Base-by-base conservation (phyloP, 1,139 yeast species). In the Blastobotrys petasosporus region DNA sequence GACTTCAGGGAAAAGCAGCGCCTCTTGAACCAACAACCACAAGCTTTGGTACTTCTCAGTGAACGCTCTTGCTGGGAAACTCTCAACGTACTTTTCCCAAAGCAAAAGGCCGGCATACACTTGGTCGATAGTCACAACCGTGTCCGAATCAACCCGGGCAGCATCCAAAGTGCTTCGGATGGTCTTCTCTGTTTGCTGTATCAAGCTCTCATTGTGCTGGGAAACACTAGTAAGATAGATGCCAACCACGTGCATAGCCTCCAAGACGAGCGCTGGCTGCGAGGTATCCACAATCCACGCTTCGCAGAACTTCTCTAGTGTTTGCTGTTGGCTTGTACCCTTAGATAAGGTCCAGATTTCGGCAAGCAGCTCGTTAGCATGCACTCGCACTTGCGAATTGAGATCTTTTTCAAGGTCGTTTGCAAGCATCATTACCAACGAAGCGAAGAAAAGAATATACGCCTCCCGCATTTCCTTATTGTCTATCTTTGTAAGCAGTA, bases 401-500 rank as follows among this genome's bases (percentile, higher is more conserved):
- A 83, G 85, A 62, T 92, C 98, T 45, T 85, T 79, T 32, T 85
- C 81, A 20, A 83, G 85, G 62, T 92, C 98, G 46, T 85, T 79
- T 32, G 85, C 81, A 17, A 86, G 67, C 25, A 85, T 83, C 62
- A 85, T 80, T 0, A 94, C 80, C 51, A 92, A 69, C 0, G 90
- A 86, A 42, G 90, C 82, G 60, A 88, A 92, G 59, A 90, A 85
- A 1, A 95, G 82, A 0, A 90, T 73, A 43, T 88, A 66, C 48
- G 79, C 80, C 4, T 71, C 68, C 43, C 87, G 67, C n/a, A 70
- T 51, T 36, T 87, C 70, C 1, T 79, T 83, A 5, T 73, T 69
- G 9, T 83, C 80, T 4, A 92, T 76, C 60, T 84, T 85, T 39
- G 73, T 70, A 29, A 92, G 70, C 48, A 92, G 74, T 54, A 80